A percentile compares a stretch with the other conserved stretches of the same genome.
These are phyloP conservation scores for Coemansia sp. DNA, from an alignment of 192 early-diverging fungal genomes.

Conservation along the genomic window DNA sequence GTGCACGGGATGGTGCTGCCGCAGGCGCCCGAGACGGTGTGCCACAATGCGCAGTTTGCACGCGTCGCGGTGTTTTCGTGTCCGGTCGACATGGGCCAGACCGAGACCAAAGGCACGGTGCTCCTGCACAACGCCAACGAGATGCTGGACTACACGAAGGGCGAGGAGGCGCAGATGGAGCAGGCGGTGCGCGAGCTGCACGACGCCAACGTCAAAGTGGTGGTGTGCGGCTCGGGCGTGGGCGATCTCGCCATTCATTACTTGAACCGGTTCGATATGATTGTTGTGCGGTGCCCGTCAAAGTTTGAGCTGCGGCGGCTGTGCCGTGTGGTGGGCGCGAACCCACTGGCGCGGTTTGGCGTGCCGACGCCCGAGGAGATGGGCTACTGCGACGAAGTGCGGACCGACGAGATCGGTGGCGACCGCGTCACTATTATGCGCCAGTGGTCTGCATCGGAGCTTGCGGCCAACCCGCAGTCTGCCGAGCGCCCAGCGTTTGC, in stretches of 20 bases:
- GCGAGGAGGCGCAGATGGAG: constrained; percentile 92
- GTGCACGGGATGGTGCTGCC: constrained; percentile 98
- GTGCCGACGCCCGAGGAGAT: constrained; percentile 95
- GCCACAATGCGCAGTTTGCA: constrained; percentile 72
- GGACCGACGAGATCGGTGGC: constrained; percentile 94
- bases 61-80: constrained; percentile 95
- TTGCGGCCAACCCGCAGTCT: constrained; percentile 7
- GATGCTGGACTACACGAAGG: constrained; percentile 96
- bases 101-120: constrained; percentile 99
- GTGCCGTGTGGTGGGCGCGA: constrained; percentile 90
- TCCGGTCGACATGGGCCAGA: constrained; percentile 87
- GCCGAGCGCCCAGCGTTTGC: constrained; percentile 65
- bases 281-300: constrained; percentile 86
- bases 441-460: constrained; percentile 59
- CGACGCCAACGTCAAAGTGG: constrained; percentile 87
- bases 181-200: constrained; percentile 81
- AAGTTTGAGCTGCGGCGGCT: constrained; percentile 97
- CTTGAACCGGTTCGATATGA: constrained; percentile 85
- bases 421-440: constrained; percentile 98
- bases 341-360: constrained; percentile 87
- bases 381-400: constrained; percentile 96
- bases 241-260: constrained; percentile 96
- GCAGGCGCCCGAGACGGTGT: constrained; percentile 78
- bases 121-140: constrained; percentile 93
- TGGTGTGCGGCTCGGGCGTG: constrained; percentile 83